These are phyloP conservation scores for Fistulifera pelliculosa DNA, from an alignment of 108 stramenopile genomes.

Conservation along the genomic window DNA sequence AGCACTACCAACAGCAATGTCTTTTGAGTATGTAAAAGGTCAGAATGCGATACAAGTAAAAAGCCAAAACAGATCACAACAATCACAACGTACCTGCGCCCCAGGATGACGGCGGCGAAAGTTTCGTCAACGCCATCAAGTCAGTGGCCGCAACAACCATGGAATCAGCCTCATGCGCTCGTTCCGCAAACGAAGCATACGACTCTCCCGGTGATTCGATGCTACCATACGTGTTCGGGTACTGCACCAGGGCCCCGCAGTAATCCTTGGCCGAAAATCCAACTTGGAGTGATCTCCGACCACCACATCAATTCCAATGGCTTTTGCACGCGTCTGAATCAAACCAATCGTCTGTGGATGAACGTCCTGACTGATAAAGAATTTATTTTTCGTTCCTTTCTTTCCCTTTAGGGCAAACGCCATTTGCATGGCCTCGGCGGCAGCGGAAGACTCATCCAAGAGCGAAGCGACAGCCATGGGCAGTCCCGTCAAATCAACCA, in stretches of 20 bases:
- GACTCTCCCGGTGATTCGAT: conserved; percentile 77
- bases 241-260: conserved; percentile 96
- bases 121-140: conserved; percentile 86
- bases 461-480: conserved; percentile 93
- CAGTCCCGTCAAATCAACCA: conserved; percentile 96
- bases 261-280: conserved; percentile 65
- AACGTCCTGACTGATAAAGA: conserved; percentile 89
- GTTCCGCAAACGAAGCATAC: conserved; percentile 64
- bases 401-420: conserved; percentile 82
- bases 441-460: conserved; percentile 94
- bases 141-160: conserved; percentile 95
- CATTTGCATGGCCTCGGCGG: conserved; percentile 99
- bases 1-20: conserved; percentile 96
- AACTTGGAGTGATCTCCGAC: conserved; percentile 71
- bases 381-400: conserved; percentile 82
- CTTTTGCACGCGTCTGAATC: conserved; percentile 86
- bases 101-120: conserved; percentile 87
- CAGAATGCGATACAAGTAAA: too few relatives aligned
- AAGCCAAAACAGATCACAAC: too few relatives aligned
- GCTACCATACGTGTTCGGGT: conserved; percentile 95
- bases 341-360: conserved; percentile 96
- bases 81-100: conserved; percentile 41
- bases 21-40: conserved; percentile 11
- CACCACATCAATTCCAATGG: conserved; percentile 85
- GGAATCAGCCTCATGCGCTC: conserved; percentile 68